Percentiles rank a stretch among this genome's conserved stretches.
These are phyloP conservation scores for Beauveria caledonica DNA, from an alignment of 2,329 filamentous ascomycete species.

Conservation along the genomic window DNA sequence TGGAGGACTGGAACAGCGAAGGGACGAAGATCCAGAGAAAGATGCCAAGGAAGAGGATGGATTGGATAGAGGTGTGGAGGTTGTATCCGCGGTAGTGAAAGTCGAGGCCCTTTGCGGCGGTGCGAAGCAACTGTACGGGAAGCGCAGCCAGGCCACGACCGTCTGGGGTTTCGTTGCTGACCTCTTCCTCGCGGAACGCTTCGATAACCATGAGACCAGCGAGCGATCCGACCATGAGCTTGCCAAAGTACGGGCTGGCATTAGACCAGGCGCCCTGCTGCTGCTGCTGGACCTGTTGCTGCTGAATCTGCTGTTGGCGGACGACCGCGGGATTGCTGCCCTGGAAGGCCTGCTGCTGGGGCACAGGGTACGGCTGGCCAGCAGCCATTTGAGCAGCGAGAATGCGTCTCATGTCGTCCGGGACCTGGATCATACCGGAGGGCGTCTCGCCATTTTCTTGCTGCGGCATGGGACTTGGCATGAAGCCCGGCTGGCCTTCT, in stretches of 20 bases:
- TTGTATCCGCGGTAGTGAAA: conserved; percentile 48
- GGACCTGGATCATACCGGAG: conserved; percentile 56
- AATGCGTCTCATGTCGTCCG: conserved; percentile 57
- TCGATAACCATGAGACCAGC: conserved; percentile 89
- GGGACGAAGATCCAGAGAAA: conserved; percentile 49
- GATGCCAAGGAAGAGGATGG: conserved; percentile 44
- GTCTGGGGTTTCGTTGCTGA: conserved; percentile 53
- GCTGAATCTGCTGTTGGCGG: conserved; percentile 50
- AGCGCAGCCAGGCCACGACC: conserved; percentile 60
- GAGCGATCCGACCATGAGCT: conserved; percentile 87
- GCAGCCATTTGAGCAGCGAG: conserved; percentile 48
- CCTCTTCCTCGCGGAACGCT: conserved; percentile 60
- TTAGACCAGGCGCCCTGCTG: conserved; percentile 47
- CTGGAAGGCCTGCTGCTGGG: conserved; percentile 38
- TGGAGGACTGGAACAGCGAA: conserved; percentile 38
- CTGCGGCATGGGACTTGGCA: conserved; percentile 36
- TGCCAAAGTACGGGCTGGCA: conserved; percentile 52
- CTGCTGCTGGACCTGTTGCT: conserved; percentile 37
- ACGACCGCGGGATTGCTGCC: conserved; percentile 35
- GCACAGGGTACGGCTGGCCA: conserved; percentile 44
- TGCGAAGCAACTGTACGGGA: conserved; percentile 50
- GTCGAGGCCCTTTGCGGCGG: conserved; percentile 39
- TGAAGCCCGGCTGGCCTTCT: conserved; percentile 35
- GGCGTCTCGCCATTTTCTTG: conserved; percentile 32
- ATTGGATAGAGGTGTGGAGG: conserved; percentile 43